Percentiles rank a stretch among this genome's conserved stretches.
Evolutionary conservation across 345 rosid species (phyloP).

Genomic region (Lepidium africanum): DNA sequence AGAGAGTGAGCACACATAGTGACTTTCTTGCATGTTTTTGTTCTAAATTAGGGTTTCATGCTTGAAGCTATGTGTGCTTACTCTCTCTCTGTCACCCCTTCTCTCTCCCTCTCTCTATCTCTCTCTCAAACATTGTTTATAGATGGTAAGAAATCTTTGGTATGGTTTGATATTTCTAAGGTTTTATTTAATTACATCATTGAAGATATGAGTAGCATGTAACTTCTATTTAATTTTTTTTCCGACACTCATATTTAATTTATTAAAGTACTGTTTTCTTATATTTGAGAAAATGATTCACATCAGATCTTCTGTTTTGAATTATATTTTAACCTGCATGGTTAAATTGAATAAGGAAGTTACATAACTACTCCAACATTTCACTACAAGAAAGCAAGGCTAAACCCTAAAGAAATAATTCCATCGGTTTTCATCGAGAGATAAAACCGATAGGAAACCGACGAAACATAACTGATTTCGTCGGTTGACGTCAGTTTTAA

Average conservation of each 20-base stretch:
- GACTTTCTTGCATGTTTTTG: constrained; percentile 53
- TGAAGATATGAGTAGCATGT: neutral
- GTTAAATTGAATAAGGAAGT: too few relatives aligned
- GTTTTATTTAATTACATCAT: neutral
- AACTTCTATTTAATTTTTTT: neutral
- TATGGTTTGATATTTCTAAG: neutral
- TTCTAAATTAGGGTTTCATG: constrained; percentile 30
- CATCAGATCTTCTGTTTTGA: neutral
- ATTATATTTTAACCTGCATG: neutral
- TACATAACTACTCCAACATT: neutral
- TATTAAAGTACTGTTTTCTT: neutral
- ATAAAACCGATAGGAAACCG: too few relatives aligned
- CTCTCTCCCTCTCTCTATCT: constrained; percentile 19
- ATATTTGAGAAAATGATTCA: neutral
- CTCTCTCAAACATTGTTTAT: neutral
- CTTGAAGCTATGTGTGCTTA: constrained; percentile 88
- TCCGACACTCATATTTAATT: too few relatives aligned
- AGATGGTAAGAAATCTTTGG: neutral
- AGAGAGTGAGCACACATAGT: constrained; percentile 99
- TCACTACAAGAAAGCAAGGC: too few relatives aligned
- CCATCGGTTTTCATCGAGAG: too few relatives aligned
- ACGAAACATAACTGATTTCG: too few relatives aligned
- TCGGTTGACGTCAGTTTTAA: too few relatives aligned
- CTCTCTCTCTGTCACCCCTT: constrained; percentile 79
- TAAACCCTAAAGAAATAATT: too few relatives aligned